phyloP scores from a whole-genome alignment of 805 yeast genomes.

The Candida boleticola region DNA sequence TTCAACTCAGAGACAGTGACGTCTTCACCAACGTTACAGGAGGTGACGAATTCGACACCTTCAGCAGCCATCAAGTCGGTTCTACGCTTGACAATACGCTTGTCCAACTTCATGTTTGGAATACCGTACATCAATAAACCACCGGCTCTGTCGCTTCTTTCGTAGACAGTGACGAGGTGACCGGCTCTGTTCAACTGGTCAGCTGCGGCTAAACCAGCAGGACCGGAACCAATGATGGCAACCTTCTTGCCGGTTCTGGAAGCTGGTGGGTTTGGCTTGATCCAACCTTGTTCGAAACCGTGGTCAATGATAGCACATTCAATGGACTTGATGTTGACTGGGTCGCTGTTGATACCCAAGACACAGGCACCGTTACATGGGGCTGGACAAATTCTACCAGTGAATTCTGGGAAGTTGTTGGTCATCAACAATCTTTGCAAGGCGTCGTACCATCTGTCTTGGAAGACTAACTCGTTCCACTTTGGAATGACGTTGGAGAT shows the following conservation, averaged over 20 bases:
- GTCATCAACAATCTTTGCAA: conserved; percentile 90
- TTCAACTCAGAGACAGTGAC: conserved; percentile 68
- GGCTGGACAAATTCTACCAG: conserved; percentile 98
- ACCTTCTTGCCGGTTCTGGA: conserved; percentile 80
- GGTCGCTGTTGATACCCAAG: conserved; percentile 87
- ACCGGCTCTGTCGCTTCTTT: conserved; percentile 93
- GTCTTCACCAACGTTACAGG: conserved; percentile 83
- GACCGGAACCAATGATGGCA: conserved; percentile 94
- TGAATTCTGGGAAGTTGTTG: conserved; percentile 97
- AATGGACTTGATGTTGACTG: conserved; percentile 94
- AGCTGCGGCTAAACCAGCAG: conserved; percentile 95
- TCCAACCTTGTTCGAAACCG: conserved; percentile 97
- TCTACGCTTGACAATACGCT: conserved; percentile 89
- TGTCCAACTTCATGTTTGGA: conserved; percentile 98
- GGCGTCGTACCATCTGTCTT: conserved; percentile 93
- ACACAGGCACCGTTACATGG: conserved; percentile 98
- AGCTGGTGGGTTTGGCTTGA: conserved; percentile 76
- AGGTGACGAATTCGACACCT: conserved; percentile 77
- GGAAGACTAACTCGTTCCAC: conserved; percentile 95
- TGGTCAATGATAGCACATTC: conserved; percentile 96
- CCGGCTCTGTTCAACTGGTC: conserved; percentile 97
- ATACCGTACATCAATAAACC: conserved; percentile 98
- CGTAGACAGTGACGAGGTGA: conserved; percentile 86
- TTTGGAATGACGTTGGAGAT: conserved; percentile 95
- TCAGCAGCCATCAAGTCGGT: conserved; percentile 86